Evolutionary conservation across 73 alveolate species (phyloP), one percentile per base, ranked within the genome.

Genomic region (Effrenium voratum): DNA sequence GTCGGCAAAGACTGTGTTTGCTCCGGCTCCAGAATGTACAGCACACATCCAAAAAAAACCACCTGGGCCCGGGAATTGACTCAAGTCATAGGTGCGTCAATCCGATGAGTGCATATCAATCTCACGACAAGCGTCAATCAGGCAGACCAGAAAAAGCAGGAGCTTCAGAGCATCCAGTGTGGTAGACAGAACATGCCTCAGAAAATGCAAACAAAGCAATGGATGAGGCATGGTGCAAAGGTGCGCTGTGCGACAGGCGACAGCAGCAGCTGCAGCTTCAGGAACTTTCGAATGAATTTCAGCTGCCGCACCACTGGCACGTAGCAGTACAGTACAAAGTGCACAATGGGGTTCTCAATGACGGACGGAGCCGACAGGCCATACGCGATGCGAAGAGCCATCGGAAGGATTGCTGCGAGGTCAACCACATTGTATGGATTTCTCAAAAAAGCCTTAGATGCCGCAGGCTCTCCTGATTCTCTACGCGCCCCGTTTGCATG

Each of bases 301-400:
- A 87, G 85, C 70, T 87, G 95, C 44, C 95, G 52, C 26, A 87
- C 95, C 72, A 87, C 95, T 68, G 95, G 95, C 40, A 87, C 95
- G 38, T 60, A 87, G 70, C 95, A 87, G 50, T 38, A 70, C 41
- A 87, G 95, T n/a, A 87, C 34, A 28, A 84, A 63, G 32, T 87
- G 95, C 95, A 79, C 90, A 60, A 22, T n/a, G 30, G 46, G 66
- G 43, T 87, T 87, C 36, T 87, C 85, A 2, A 38, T 49, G 50
- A 72, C 95, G 36, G 95, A 36, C 70, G 95, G 95, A 5, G 84
- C 63, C 68, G 70, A 41, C 40, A 87, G 15, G 38, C 84, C 85
- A 47, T 63, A 87, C 50, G 85, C 85, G 36, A 72, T 26, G 22
- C 95, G 95, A 40, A 87, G 52, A 34, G 41, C 85, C 43, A 87